phyloP scores from a whole-genome alignment of 768 basidiomycete species.

The Phlegmacium glaucopus region DNA sequence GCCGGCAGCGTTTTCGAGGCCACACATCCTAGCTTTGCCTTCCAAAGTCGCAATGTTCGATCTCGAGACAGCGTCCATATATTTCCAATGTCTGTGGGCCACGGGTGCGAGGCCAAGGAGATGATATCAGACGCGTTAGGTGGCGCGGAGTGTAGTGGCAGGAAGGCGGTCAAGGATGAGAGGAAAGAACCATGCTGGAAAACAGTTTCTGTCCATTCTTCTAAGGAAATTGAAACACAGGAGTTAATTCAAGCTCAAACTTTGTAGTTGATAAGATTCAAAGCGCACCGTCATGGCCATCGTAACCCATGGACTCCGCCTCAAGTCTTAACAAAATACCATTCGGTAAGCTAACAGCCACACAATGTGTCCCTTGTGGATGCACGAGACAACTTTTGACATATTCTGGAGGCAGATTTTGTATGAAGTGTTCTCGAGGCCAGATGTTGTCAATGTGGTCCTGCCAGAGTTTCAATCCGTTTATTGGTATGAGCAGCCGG shows the following conservation, averaged over 20 bases:
- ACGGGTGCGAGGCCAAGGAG: constrained; percentile 68
- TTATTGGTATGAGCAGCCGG: constrained; percentile 63
- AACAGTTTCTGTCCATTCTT: constrained; percentile 67
- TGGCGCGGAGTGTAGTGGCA: constrained; percentile 48
- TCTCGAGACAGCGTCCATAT: constrained; percentile 88
- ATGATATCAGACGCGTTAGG: constrained; percentile 59
- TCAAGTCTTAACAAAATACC: constrained; percentile 71
- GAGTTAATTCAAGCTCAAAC: constrained; percentile 11
- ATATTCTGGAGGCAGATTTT: constrained; percentile 40
- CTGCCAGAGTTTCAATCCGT: constrained; percentile 55
- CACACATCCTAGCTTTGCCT: constrained; percentile 70
- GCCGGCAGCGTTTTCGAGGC: constrained; percentile 49
- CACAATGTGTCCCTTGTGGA: constrained; percentile 61
- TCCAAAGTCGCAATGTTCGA: constrained; percentile 82
- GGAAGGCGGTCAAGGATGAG: constrained; percentile 62
- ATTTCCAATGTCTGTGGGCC: constrained; percentile 71
- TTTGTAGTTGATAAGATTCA: constrained; percentile 10
- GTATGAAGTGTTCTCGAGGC: constrained; percentile 67
- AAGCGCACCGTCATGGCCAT: constrained; percentile 55
- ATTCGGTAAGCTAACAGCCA: constrained; percentile 58
- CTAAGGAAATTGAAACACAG: constrained; percentile 30
- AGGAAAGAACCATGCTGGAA: constrained; percentile 67
- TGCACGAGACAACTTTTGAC: constrained; percentile 47
- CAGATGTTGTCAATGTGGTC: constrained; percentile 50
- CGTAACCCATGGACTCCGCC: constrained; percentile 52